Percentiles rank a stretch among this genome's conserved stretches.
Conservation (phyloP, 257 asterid genomes). For the Solanum okadae region DNA sequence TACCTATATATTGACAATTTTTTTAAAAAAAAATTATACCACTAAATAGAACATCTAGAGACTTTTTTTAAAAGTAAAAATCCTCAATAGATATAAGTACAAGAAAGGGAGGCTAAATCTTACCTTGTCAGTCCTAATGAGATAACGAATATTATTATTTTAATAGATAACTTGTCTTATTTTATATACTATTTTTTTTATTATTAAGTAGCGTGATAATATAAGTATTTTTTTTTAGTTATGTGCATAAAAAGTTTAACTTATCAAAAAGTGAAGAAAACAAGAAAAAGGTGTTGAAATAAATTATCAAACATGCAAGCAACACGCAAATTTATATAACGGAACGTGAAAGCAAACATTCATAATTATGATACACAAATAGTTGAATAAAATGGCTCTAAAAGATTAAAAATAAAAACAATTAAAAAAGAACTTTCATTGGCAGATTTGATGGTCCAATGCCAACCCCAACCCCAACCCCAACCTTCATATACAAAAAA, state of each 20-base stretch:
- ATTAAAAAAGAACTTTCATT: background rate
- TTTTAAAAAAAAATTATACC: too few species aligned
- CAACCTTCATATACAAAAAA: background rate
- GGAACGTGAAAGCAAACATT: background rate
- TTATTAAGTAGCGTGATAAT: background rate
- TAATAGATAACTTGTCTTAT: background rate
- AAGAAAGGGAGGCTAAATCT: too few species aligned
- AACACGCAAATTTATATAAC: background rate
- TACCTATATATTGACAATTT: background rate
- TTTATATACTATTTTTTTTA: background rate
- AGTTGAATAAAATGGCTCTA: background rate
- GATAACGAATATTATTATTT: too few species aligned
- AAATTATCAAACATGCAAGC: background rate
- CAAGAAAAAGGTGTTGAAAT: background rate
- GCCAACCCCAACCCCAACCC: background rate
- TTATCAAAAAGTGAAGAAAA: background rate
- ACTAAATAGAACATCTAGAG: too few species aligned
- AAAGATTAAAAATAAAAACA: rapidly evolving
- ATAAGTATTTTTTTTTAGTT: background rate
- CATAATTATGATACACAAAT: background rate
- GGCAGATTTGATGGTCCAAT: background rate
- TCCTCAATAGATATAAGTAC: too few species aligned
- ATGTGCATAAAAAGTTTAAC: background rate
- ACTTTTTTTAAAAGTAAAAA: too few species aligned
- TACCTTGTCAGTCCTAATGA: too few species aligned